phyloP scores from a whole-genome alignment of 768 basidiomycete species.

The Lentinus tigrinus region DNA sequence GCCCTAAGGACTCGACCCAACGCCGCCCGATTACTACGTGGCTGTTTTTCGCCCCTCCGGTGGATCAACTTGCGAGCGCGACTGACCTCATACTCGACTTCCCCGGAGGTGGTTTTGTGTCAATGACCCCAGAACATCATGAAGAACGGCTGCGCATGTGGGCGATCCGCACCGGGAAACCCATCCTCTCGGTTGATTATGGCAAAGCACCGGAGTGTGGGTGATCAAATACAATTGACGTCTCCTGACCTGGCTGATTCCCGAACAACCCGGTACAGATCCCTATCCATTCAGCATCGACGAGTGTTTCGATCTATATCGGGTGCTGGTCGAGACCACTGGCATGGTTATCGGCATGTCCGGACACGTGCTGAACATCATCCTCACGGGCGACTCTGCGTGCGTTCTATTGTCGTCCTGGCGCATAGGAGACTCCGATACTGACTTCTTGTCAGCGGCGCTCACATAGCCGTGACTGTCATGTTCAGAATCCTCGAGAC shows the following conservation, averaged over 20 bases:
- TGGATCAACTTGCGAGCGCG: slow-evolving; percentile 57
- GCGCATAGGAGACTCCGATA: neutral
- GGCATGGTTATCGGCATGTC: slow-evolving; percentile 87
- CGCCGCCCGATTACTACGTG: slow-evolving; percentile 80
- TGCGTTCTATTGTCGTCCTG: slow-evolving; percentile 42
- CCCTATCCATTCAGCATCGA: slow-evolving; percentile 97
- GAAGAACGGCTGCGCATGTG: slow-evolving; percentile 89
- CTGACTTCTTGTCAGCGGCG: slow-evolving; percentile 58
- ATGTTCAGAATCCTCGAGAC: slow-evolving; percentile 82
- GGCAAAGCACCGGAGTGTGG: slow-evolving; percentile 96
- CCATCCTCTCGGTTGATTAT: slow-evolving; percentile 87
- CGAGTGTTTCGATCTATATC: slow-evolving; percentile 90
- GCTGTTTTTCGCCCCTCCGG: slow-evolving; percentile 77
- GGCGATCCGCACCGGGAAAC: slow-evolving; percentile 76
- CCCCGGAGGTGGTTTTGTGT: slow-evolving; percentile 95
- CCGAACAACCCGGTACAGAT: slow-evolving; percentile 47
- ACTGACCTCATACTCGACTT: slow-evolving; percentile 89
- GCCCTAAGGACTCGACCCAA: slow-evolving; percentile 74
- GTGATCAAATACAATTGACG: slow-evolving; percentile 18
- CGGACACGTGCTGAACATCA: slow-evolving; percentile 72
- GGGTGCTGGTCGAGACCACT: slow-evolving; percentile 73
- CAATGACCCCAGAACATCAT: slow-evolving; percentile 95
- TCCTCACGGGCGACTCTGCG: slow-evolving; percentile 97
- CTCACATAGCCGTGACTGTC: slow-evolving; percentile 80
- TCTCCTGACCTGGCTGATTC: neutral